Conservation (phyloP, 108 stramenopile species). For the Stephanodiscus minutulus region DNA sequence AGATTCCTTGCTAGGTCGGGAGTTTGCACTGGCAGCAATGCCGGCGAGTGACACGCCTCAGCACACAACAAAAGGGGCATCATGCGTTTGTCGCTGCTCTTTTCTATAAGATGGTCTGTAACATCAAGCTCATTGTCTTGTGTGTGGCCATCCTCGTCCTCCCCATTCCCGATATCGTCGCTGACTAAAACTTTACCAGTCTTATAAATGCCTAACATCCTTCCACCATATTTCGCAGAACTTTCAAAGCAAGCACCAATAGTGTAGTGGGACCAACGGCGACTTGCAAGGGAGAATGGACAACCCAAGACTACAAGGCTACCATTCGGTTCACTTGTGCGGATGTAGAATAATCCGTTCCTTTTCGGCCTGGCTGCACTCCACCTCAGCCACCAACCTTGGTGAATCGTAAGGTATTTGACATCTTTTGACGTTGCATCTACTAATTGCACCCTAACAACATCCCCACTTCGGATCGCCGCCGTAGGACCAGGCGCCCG, state of each 20-base stretch:
- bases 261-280: slow-evolving; percentile 75
- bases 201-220: slow-evolving; percentile 79
- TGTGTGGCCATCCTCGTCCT: slow-evolving; percentile 41
- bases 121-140: slow-evolving; percentile 58
- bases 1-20: neutral
- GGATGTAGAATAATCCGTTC: slow-evolving; percentile 70
- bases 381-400: slow-evolving; percentile 95
- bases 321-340: slow-evolving; percentile 42
- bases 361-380: slow-evolving; percentile 63
- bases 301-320: slow-evolving; percentile 63
- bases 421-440: slow-evolving; percentile 45
- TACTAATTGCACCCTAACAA: slow-evolving; percentile 72
- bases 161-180: slow-evolving; percentile 35
- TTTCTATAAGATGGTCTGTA: slow-evolving; percentile 28
- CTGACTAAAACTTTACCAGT: slow-evolving; percentile 20
- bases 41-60: slow-evolving; percentile 5
- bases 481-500: neutral
- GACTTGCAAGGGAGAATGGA: slow-evolving; percentile 69
- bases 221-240: slow-evolving; percentile 82
- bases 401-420: slow-evolving; percentile 80
- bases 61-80: slow-evolving; percentile 38
- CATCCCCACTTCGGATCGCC: slow-evolving; percentile 81
- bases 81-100: slow-evolving; percentile 37
- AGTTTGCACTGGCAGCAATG: slow-evolving; percentile 10
- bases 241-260: slow-evolving; percentile 75